Evolutionary conservation across 1,139 yeast genomes (phyloP), one percentile per base, ranked within the genome.

Genomic region (Magnusiomyces tetraspermus): DNA sequence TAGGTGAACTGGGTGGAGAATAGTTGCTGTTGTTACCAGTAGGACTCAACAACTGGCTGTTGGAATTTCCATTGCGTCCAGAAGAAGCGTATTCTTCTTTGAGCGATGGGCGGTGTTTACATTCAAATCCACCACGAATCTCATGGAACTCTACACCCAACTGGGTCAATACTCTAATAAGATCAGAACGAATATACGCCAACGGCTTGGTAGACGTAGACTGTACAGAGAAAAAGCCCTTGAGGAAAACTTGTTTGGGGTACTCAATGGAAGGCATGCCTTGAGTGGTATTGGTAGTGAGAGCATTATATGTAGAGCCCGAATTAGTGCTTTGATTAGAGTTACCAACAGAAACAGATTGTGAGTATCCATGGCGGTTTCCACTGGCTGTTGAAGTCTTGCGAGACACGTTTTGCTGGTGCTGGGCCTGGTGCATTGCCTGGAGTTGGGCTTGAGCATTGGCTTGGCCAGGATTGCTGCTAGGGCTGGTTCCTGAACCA

Each of bases 211-310:
- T 87, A 1, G 97, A 88, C 0, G 98, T 92, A 1, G 96, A 86
- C 69, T 89, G 97, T 46, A 90, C 97, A 58, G 94, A 83, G 71
- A 92, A 92, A 64, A 92, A 89, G 0, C 97, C 97, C 67, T 90
- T 89, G 67, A 92, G 77, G 72, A 89, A 89, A 59, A 90, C 78
- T 2, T 96, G 90, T 70, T 85, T 85, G 58, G 96, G 96, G 64
- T 82, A 87, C 65, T 89, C 96, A 65, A 90, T 89, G 0, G 96
- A 88, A 28, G 95, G 96, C 97, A 90, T 89, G n/a, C 85, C 72
- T 50, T 85, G 37, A 86, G 1, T 83, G 23, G 24, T 10, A n/a
- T 6, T n/a, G 13, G 42, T 19, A 49, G 33, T 45, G 48, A 30
- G 37, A 47, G 38, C 46, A 45, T 26, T 38, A 11, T 51, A 37